These are phyloP conservation scores for Clitocybe nebularis DNA, from an alignment of 1,284 basidiomycete genomes.

Conservation along the genomic window DNA sequence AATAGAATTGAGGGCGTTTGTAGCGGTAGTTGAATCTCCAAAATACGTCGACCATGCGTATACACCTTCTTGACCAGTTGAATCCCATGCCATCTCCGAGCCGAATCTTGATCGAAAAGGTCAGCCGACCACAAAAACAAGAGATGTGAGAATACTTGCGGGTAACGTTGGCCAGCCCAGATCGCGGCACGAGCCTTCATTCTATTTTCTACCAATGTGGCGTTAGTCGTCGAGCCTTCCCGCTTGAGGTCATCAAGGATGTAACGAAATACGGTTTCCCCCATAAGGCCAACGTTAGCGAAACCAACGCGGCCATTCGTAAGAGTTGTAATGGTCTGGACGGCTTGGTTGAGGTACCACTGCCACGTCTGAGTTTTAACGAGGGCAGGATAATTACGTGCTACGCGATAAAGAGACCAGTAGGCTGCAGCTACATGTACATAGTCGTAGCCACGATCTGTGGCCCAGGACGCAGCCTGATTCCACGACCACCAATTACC, in stretches of 20 bases:
- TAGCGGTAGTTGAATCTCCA: slow-evolving; percentile 47
- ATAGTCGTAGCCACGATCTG: slow-evolving; percentile 57
- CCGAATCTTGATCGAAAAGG: slow-evolving; percentile 38
- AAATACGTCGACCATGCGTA: slow-evolving; percentile 55
- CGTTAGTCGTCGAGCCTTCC: slow-evolving; percentile 48
- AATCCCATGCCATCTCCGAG: slow-evolving; percentile 63
- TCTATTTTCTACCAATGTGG: slow-evolving; percentile 41
- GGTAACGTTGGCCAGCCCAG: slow-evolving; percentile 49
- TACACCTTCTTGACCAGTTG: slow-evolving; percentile 56
- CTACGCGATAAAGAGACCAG: slow-evolving; percentile 57
- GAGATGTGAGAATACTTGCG: slow-evolving; percentile 31
- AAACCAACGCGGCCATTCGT: slow-evolving; percentile 45
- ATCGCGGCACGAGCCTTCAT: slow-evolving; percentile 42
- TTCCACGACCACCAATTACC: slow-evolving; percentile 60
- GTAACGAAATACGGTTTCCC: slow-evolving; percentile 49
- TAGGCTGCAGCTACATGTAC: slow-evolving; percentile 55
- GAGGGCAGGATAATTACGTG: slow-evolving; percentile 51
- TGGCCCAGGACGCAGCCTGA: slow-evolving; percentile 43
- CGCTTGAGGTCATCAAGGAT: slow-evolving; percentile 50
- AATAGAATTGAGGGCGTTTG: slow-evolving; percentile 54
- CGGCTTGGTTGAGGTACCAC: slow-evolving; percentile 56
- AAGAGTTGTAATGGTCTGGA: slow-evolving; percentile 46
- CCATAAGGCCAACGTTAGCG: slow-evolving; percentile 50
- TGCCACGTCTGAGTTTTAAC: slow-evolving; percentile 46
- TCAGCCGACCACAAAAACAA: not conserved